Conservation (phyloP, 164 flowering plant genomes). For the Malania oleifera region DNA sequence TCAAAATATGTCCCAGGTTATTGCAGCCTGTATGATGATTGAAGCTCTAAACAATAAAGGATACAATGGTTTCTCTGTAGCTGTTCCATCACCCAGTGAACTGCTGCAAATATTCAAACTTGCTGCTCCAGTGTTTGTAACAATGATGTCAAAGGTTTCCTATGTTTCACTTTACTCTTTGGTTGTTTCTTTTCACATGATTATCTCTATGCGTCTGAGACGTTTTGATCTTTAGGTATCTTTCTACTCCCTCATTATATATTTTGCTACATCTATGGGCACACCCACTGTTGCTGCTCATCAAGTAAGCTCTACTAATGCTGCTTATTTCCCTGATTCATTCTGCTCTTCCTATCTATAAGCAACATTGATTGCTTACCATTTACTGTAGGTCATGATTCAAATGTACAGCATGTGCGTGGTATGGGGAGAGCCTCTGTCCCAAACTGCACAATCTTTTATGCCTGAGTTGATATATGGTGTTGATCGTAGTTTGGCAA, state of each 20-base stretch:
- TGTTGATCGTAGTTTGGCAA: constrained; percentile 49
- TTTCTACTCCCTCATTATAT: constrained; percentile 69
- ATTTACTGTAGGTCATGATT: constrained; percentile 63
- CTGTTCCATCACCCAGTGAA: constrained; percentile 64
- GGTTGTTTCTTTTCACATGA: not conserved
- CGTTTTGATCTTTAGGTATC: constrained; percentile 42
- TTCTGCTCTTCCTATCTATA: not conserved
- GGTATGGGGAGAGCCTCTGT: constrained; percentile 94
- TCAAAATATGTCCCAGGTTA: constrained; percentile 42
- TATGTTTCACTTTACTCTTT: constrained; percentile 2
- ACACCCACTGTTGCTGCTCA: constrained; percentile 67
- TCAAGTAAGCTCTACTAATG: constrained; percentile 46
- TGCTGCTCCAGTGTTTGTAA: constrained; percentile 93
- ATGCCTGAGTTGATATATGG: constrained; percentile 96
- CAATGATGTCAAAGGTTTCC: constrained; percentile 85
- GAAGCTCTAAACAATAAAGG: constrained; percentile 69
- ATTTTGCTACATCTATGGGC: constrained; percentile 86
- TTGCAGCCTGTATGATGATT: constrained; percentile 91
- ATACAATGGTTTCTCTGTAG: constrained; percentile 57
- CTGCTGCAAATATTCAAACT: constrained; percentile 56
- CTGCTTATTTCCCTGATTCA: not conserved
- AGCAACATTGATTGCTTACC: not conserved
- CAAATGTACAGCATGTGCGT: constrained; percentile 68
- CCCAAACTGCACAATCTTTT: constrained; percentile 98
- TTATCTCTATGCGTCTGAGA: constrained; percentile 7